Evolutionary conservation across 768 basidiomycete genomes (phyloP), one percentile per base, ranked within the genome.

Genomic region (Psilocybe subaeruginosa): DNA sequence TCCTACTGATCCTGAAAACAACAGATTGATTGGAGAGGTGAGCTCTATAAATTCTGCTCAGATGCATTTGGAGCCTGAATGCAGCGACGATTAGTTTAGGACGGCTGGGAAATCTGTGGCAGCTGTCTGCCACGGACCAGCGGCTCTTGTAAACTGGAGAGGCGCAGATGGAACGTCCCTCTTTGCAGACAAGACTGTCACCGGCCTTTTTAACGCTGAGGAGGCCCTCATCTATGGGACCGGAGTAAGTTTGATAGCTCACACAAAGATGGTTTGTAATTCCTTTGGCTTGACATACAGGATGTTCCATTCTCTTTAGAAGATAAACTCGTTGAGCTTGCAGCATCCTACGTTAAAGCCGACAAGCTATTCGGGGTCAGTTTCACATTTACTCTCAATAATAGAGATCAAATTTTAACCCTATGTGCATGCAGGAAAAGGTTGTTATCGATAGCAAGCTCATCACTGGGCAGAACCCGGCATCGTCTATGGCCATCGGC

Each of bases 111-210:
- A 91, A 75, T 73, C 88, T 61, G 82, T 85, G 6, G 66, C 86
- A 3, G 90, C 90, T 3, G 91, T 94, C 29, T 93, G 92, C 78
- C 92, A 93, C 74, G 92, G 91, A n/a, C 85, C 91, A 54, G 89
- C 84, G 82, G 89, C 88, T 2, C 78, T 92, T 23, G 82, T 87
- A 12, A 77, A 77, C 17, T 87, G 74, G 2, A 82, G 78, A 5
- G 85, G 86, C 63, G 74, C 76, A 5, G 69, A 80, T 19, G 86
- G 86, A 49, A 83, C 85, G 62, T 85, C 89, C 1, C 87, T 93
- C 63, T 86, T 92, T 69, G 76, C 74, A 3, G 88, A 85, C 8
- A 82, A 79, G 58, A 68, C 70, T 16, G 77, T 77, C 52, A 92
- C 91, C 0, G 89, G 84, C 19, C 92, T 94, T 75, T 85, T 89